Conservation (phyloP, 306 rosid genomes). For the Cicer chorassanicum region DNA sequence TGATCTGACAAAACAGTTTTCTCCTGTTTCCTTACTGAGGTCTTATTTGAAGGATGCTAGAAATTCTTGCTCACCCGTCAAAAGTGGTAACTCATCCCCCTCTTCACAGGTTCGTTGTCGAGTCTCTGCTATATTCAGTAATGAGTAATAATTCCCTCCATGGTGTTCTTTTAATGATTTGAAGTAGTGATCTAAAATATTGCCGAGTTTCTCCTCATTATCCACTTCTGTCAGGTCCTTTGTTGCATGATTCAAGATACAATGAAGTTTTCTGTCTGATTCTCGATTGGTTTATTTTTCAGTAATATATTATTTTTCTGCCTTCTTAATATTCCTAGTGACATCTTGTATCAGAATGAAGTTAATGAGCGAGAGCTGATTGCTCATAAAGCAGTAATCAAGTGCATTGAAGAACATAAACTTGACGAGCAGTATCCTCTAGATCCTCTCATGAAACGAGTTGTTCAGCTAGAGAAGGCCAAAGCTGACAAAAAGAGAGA, state of each 20-base stretch:
- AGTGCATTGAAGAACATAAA: constrained; percentile 90
- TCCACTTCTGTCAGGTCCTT: neutral
- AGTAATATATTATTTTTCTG: neutral
- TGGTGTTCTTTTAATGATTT: constrained; percentile 32
- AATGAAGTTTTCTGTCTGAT: neutral
- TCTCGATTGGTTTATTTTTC: neutral
- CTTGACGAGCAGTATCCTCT: constrained; percentile 84
- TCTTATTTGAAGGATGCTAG: constrained; percentile 93
- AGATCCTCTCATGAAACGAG: constrained; percentile 81
- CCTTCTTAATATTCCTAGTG: constrained; percentile 29
- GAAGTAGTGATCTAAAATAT: constrained; percentile 28
- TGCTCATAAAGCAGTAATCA: constrained; percentile 85
- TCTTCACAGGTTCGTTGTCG: constrained; percentile 67
- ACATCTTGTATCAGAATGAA: constrained; percentile 69
- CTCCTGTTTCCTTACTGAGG: constrained; percentile 82
- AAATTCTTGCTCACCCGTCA: constrained; percentile 73
- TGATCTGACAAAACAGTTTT: constrained; percentile 73
- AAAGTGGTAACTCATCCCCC: constrained; percentile 77
- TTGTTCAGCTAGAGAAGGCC: constrained; percentile 79
- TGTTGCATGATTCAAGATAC: too few species aligned
- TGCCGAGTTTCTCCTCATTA: constrained; percentile 8
- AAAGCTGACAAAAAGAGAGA: constrained; percentile 96
- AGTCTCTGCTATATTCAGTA: constrained; percentile 6
- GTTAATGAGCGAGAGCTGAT: constrained; percentile 88
- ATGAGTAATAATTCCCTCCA: constrained; percentile 14